Base-by-base conservation (phyloP, 768 basidiomycete genomes). In the Agrocybe praecox region DNA sequence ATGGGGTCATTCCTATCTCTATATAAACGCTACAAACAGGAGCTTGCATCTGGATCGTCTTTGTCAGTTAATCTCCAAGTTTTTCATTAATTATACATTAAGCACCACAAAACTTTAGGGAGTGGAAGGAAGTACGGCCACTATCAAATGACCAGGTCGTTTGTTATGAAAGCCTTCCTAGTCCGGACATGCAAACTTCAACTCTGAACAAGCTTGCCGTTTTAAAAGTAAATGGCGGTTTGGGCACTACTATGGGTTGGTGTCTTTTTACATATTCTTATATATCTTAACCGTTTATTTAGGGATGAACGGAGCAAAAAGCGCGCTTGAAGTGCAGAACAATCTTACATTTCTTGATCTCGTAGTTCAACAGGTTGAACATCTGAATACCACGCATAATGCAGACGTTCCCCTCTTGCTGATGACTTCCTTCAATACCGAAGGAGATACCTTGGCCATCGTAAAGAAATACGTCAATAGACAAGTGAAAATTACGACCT, bases 401-500 rank as follows among this genome's bases (percentile, higher is more conserved):
- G 83, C 88, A 72, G 86, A 94, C 73, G 87, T 94, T 36, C 92
- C 91, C 14, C 86, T 95, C 66, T 85, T 94, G 72, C 83, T 95
- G 66, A 93, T 95, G 94, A 94, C 92, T 65, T 93, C 91, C 32
- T 95, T 95, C 81, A 93, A 92, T 79, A 95, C 92, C 22, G 88
- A 92, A 69, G 89, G 93, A 45, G 92, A 95, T 70, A 94, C 92
- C 32, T 80, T 88, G 56, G 86, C 89, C 62, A 88, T 94, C 76
- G 87, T 91, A 68, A 88, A 92, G 72, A 94, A 93, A 74, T 92
- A 94, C 73, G 80, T 85, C 54, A 87, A 89, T 74, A 89, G 90
- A 72, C 87, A 89, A 69, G 83, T 94, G 68, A 87, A 88, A 65
- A 90, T 94, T 72, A 84, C 82, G 45, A 80, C 81, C 29, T 91